Evolutionary conservation across 768 basidiomycete genomes (phyloP).

Genomic region (Harrya chromipes): DNA sequence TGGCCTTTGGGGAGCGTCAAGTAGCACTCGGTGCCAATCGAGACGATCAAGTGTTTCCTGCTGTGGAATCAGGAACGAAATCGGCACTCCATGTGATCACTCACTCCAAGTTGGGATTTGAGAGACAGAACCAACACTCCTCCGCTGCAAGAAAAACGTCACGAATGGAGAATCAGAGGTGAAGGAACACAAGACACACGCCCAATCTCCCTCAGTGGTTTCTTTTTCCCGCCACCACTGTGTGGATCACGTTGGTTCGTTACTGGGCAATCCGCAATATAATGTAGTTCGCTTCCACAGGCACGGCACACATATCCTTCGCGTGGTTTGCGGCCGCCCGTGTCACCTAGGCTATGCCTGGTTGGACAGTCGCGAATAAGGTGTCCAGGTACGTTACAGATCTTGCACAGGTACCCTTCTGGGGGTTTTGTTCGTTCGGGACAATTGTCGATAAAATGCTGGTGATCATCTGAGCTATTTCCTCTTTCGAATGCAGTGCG

Average conservation of each 20-base stretch:
- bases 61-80: conserved; percentile 3
- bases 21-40: conserved; percentile 92
- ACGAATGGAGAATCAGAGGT: background rate
- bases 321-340: conserved; percentile 77
- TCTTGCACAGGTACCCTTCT: conserved; percentile 83
- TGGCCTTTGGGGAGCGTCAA: conserved; percentile 96
- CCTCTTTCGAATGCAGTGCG: background rate
- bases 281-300: conserved; percentile 85
- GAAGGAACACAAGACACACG: conserved; percentile 51
- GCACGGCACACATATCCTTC: conserved; percentile 89
- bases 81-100: conserved; percentile 26
- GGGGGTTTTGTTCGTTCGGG: conserved; percentile 74
- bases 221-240: conserved; percentile 35
- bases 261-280: conserved; percentile 81
- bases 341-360: conserved; percentile 72
- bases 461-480: conserved; percentile 3
- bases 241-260: conserved; percentile 49
- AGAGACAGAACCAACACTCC: conserved; percentile 98
- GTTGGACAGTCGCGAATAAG: conserved; percentile 88
- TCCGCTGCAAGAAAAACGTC: conserved; percentile 50
- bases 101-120: conserved; percentile 86
- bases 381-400: conserved; percentile 84
- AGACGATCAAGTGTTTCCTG: conserved; percentile 94
- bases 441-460: conserved; percentile 79
- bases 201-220: conserved; percentile 72